Percentiles rank a stretch among this genome's conserved stretches.
Conservation (phyloP, 306 rosid species). For the Geum urbanum region DNA sequence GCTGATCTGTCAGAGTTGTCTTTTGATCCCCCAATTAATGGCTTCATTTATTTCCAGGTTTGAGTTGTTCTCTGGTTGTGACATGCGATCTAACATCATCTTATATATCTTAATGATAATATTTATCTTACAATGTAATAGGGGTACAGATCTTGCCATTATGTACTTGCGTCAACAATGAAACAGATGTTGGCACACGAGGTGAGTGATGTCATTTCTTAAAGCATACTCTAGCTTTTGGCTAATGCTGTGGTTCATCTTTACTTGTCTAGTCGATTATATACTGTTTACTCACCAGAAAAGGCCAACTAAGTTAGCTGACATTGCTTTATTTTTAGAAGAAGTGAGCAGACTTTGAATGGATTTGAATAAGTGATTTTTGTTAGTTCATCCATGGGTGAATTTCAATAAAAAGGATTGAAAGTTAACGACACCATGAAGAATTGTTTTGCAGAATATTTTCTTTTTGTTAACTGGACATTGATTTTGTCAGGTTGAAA, state of each 20-base stretch:
- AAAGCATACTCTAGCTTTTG: constrained; percentile 11
- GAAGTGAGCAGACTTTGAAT: background rate
- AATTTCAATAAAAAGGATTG: too few species aligned
- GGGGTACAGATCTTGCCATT: constrained; percentile 68
- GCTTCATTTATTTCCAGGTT: constrained; percentile 74
- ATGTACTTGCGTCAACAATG: constrained; percentile 65
- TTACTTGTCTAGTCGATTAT: too few species aligned
- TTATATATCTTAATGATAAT: constrained; percentile 16
- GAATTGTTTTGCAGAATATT: too few species aligned
- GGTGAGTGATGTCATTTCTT: constrained; percentile 44
- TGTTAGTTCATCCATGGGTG: too few species aligned
- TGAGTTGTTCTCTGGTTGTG: constrained; percentile 26
- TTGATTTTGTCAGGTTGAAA: constrained; percentile 60
- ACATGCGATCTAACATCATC: constrained; percentile 15
- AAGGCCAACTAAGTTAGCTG: background rate
- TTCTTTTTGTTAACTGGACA: background rate
- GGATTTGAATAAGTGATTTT: background rate
- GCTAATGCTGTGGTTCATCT: background rate
- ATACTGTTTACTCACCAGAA: background rate
- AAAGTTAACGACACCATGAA: too few species aligned
- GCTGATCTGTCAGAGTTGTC: constrained; percentile 48
- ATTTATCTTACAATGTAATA: constrained; percentile 34
- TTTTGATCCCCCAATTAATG: constrained; percentile 67
- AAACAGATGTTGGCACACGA: constrained; percentile 80
- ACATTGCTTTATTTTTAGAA: background rate